These are phyloP conservation scores for Byssochlamys sp. DNA, from an alignment of 2,329 filamentous ascomycete genomes.

Conservation along the genomic window DNA sequence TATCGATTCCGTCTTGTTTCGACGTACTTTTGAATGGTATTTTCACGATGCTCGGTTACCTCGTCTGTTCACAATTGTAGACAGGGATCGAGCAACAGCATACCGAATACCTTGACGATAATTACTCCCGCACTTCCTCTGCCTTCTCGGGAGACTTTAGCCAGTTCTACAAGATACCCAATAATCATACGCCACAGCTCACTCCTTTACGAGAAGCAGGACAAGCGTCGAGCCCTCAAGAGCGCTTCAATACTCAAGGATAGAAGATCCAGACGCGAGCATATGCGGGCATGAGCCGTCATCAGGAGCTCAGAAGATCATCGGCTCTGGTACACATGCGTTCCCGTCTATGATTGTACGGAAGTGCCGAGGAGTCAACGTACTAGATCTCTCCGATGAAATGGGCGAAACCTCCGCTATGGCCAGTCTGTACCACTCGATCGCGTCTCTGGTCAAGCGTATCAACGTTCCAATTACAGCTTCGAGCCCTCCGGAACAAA, in stretches of 20 bases:
- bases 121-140: neutral
- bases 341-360: neutral
- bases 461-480: conserved; percentile 49
- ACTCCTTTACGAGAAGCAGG: neutral
- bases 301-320: neutral
- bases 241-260: neutral
- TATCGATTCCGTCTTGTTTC: neutral
- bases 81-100: neutral
- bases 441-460: conserved; percentile 34
- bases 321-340: neutral
- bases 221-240: neutral
- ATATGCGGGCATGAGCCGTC: neutral
- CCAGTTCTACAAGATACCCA: neutral
- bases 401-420: conserved; percentile 6
- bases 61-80: neutral
- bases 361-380: neutral
- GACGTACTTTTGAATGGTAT: neutral
- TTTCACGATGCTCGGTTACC: neutral
- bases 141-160: neutral
- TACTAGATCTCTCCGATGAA: neutral
- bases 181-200: neutral
- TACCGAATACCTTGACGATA: neutral
- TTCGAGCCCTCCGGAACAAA: conserved; percentile 46
- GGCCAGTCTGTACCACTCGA: conserved; percentile 7
- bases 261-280: neutral